Evolutionary conservation across 495 filamentous ascomycete genomes (phyloP).

Genomic region (Articulospora tetracladia): DNA sequence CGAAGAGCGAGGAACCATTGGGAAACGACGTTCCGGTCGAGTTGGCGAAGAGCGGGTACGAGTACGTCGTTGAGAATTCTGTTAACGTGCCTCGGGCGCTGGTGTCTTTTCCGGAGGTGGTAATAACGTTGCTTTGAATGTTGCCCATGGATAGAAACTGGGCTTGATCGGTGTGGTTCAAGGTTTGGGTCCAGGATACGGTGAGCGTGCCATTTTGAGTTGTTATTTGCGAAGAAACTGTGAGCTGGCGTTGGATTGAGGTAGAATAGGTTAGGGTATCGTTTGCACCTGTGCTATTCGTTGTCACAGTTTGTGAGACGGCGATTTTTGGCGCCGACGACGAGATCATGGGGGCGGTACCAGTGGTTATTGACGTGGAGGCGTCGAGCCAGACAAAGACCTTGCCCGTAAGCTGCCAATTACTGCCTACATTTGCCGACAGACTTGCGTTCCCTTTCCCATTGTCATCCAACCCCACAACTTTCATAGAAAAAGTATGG

Average conservation of each 20-base stretch:
- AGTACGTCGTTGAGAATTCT: constrained; percentile 42
- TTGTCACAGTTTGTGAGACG: constrained; percentile 33
- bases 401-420: constrained; percentile 81
- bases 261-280: constrained; percentile 58
- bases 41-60: constrained; percentile 63
- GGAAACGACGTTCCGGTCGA: constrained; percentile 40
- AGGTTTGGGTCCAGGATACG: constrained; percentile 59
- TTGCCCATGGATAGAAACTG: constrained; percentile 52
- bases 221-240: constrained; percentile 43
- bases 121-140: constrained; percentile 57
- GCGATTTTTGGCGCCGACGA: constrained; percentile 26
- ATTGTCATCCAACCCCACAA: constrained; percentile 59
- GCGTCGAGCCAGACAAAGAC: constrained; percentile 71
- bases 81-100: constrained; percentile 33
- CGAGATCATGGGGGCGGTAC: constrained; percentile 22
- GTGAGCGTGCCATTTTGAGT: constrained; percentile 36
- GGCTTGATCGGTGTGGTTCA: constrained; percentile 56
- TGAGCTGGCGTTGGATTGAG: constrained; percentile 51
- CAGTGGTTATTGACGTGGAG: constrained; percentile 45
- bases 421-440: constrained; percentile 54
- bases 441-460: constrained; percentile 37
- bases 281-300: constrained; percentile 48
- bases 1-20: constrained; percentile 52
- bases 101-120: constrained; percentile 51
- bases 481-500: constrained; percentile 68